Percentiles rank a stretch among this genome's conserved stretches.
phyloP scores from a whole-genome alignment of 371 early-diverging fungal genomes.

The Amoeboaphelidium protococcarum region DNA sequence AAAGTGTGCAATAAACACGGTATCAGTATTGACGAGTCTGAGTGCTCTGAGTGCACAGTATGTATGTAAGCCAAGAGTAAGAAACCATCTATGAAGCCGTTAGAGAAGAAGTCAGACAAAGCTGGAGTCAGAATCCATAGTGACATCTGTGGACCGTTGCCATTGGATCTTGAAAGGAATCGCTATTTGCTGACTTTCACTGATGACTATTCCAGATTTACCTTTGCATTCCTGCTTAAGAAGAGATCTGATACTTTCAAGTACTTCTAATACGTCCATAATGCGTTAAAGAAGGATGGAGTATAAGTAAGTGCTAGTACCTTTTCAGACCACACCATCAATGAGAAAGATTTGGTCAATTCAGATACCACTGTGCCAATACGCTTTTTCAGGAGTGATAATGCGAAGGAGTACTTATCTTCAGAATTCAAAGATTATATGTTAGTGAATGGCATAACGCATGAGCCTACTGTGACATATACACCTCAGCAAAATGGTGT shows the following conservation, averaged over 20 bases:
- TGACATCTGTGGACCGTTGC: background rate
- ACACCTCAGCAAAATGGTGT: constrained; percentile 5
- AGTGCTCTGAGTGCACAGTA: background rate
- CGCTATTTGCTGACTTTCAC: background rate
- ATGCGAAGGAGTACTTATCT: background rate
- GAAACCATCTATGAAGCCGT: background rate
- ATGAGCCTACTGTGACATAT: background rate
- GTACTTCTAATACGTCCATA: no score
- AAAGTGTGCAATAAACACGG: no score
- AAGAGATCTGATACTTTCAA: background rate
- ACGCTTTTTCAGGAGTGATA: background rate
- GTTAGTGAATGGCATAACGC: constrained; percentile 1
- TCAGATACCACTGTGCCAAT: background rate
- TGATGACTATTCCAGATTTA: background rate
- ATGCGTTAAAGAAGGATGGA: no score
- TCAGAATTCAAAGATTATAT: background rate
- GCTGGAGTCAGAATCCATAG: background rate
- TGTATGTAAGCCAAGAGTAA: background rate
- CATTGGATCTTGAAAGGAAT: background rate
- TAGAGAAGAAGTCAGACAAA: background rate
- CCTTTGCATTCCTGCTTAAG: background rate
- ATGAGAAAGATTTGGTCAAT: background rate
- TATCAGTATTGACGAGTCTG: no score
- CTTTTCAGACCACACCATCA: no score
- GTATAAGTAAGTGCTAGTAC: no score